These are phyloP conservation scores for Fusarium compactum DNA, from an alignment of 2,329 filamentous ascomycete genomes.

Conservation along the genomic window DNA sequence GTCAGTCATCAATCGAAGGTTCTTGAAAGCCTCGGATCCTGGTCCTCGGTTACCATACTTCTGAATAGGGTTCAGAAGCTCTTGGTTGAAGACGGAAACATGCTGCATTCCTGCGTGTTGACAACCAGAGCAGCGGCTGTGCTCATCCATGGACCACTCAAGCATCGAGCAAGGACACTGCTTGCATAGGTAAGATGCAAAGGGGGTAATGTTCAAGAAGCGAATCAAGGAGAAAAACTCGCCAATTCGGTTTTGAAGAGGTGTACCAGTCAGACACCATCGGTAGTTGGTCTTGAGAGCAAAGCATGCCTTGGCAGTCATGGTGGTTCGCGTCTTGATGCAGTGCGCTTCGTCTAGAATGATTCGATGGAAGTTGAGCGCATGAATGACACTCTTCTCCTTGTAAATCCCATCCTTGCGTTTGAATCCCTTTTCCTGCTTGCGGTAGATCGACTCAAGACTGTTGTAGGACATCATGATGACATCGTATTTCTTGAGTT, in stretches of 20 bases:
- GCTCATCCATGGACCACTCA: constrained; percentile 83
- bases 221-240: constrained; percentile 96
- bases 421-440: constrained; percentile 90
- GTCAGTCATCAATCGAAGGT: constrained; percentile 88
- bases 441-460: constrained; percentile 90
- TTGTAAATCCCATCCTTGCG: constrained; percentile 85
- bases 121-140: constrained; percentile 78
- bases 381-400: constrained; percentile 83
- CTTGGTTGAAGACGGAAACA: constrained; percentile 84
- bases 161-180: constrained; percentile 82
- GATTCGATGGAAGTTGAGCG: constrained; percentile 87
- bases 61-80: constrained; percentile 87
- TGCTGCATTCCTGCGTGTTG: constrained; percentile 58
- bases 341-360: constrained; percentile 96
- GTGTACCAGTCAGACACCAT: constrained; percentile 96
- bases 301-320: constrained; percentile 95
- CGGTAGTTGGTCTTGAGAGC: constrained; percentile 88
- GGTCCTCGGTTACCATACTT: constrained; percentile 69
- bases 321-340: constrained; percentile 90
- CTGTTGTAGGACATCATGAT: constrained; percentile 98
- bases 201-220: constrained; percentile 89
- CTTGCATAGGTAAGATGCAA: constrained; percentile 95
- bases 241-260: constrained; percentile 95
- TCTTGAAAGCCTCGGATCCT: constrained; percentile 79
- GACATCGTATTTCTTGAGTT: constrained; percentile 86